Percentiles rank a stretch among this genome's conserved stretches.
These are phyloP conservation scores for Primulina huaijiensis DNA, from an alignment of 257 asterid species.

Conservation along the genomic window DNA sequence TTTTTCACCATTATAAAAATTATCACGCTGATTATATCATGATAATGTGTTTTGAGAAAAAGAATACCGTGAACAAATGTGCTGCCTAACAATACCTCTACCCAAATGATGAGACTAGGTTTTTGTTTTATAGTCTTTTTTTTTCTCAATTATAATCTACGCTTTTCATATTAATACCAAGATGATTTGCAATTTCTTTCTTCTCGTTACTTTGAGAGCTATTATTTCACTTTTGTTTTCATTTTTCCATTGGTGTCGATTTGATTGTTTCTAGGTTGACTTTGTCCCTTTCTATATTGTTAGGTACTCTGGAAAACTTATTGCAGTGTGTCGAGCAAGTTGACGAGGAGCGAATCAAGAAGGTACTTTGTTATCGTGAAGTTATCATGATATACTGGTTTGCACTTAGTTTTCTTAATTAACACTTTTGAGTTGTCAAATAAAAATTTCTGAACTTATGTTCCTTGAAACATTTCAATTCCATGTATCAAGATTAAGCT, in stretches of 20 bases:
- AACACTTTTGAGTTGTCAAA: conserved; percentile 1
- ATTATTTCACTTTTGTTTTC: conserved; percentile 18
- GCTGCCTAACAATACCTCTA: neutral
- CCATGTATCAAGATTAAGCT: neutral
- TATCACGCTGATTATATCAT: neutral
- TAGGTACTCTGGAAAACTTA: conserved; percentile 87
- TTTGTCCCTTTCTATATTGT: conserved; percentile 16
- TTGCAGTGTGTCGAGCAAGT: conserved; percentile 75
- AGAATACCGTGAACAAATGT: neutral
- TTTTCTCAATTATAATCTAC: neutral
- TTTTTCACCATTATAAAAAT: neutral
- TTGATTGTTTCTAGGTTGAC: conserved; percentile 22
- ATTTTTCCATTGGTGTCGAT: conserved; percentile 14
- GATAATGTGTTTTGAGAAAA: neutral
- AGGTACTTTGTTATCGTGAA: conserved; percentile 43
- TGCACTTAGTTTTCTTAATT: conserved; percentile 13
- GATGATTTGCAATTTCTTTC: neutral
- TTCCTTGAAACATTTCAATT: neutral
- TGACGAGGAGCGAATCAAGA: conserved; percentile 65
- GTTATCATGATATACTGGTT: conserved; percentile 18
- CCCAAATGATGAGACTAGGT: neutral
- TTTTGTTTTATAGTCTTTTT: neutral
- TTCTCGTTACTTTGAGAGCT: neutral
- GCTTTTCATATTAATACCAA: neutral
- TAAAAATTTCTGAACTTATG: conserved; percentile 9